Percentiles rank a stretch among this genome's conserved stretches.
Evolutionary conservation across 2,329 filamentous ascomycete species (phyloP).

Genomic region (Colletotrichum cereale): DNA sequence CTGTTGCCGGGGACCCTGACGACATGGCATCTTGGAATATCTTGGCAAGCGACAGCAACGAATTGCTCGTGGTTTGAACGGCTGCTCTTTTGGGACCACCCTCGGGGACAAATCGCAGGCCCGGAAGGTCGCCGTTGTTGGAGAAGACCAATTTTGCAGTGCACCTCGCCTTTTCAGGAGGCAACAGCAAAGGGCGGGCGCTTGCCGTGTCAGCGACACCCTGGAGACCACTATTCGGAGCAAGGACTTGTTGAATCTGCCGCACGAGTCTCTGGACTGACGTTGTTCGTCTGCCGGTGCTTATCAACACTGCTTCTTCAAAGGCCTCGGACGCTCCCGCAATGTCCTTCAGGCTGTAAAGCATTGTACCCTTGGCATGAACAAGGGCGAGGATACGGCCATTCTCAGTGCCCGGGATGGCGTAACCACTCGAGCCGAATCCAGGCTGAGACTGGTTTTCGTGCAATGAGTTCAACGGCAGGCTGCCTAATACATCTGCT

Average conservation of each 20-base stretch:
- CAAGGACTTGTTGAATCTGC: slow-evolving; percentile 79
- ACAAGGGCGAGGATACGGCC: slow-evolving; percentile 93
- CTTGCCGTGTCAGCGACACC: slow-evolving; percentile 48
- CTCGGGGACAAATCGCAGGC: slow-evolving; percentile 78
- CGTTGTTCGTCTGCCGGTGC: slow-evolving; percentile 76
- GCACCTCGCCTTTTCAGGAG: slow-evolving; percentile 84
- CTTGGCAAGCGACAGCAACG: slow-evolving; percentile 92
- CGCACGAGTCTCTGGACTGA: slow-evolving; percentile 84
- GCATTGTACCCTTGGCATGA: slow-evolving; percentile 98
- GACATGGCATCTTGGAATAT: slow-evolving; percentile 98
- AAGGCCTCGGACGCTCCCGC: slow-evolving; percentile 86
- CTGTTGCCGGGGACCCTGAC: slow-evolving; percentile 70
- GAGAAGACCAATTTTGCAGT: slow-evolving; percentile 89
- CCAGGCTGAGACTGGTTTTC: slow-evolving; percentile 42
- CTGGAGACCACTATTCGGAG: slow-evolving; percentile 48
- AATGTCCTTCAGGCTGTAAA: slow-evolving; percentile 90
- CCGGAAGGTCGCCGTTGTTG: slow-evolving; percentile 80
- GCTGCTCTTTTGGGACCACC: slow-evolving; percentile 82
- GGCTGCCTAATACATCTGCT: background rate
- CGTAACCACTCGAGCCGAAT: slow-evolving; percentile 79
- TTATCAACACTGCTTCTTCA: slow-evolving; percentile 93
- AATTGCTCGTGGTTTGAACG: slow-evolving; percentile 94
- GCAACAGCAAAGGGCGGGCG: slow-evolving; percentile 75
- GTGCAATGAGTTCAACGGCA: slow-evolving; percentile 31
- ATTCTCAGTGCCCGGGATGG: slow-evolving; percentile 87